These are phyloP conservation scores for Panaeolus papilionaceus DNA, from an alignment of 768 basidiomycete genomes.

Conservation along the genomic window DNA sequence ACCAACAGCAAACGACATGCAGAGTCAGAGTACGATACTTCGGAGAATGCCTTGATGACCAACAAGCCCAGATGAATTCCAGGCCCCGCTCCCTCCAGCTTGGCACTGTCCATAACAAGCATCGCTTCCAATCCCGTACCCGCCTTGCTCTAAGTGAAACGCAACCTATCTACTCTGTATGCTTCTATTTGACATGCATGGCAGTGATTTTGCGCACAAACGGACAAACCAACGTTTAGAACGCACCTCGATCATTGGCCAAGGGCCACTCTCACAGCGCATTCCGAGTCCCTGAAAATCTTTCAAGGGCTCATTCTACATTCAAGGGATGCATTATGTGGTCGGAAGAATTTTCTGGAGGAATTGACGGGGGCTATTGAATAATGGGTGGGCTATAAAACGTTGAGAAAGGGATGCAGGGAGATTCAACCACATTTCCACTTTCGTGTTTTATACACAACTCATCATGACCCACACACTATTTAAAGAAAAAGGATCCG, in stretches of 20 bases:
- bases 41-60: constrained; percentile 6
- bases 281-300: background rate
- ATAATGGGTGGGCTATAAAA: constrained; percentile 3
- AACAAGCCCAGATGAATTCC: constrained; percentile 1
- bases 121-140: background rate
- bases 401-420: too few relatives aligned
- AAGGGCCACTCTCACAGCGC: background rate
- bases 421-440: background rate
- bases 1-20: background rate
- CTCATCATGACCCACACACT: background rate
- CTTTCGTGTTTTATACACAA: constrained; percentile 8
- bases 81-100: background rate
- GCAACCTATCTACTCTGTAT: background rate
- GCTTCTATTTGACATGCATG: background rate
- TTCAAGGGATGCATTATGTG: background rate
- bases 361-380: background rate
- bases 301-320: background rate
- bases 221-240: background rate
- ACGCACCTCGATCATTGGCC: constrained; percentile 3
- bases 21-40: background rate
- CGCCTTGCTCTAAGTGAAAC: background rate
- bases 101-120: background rate
- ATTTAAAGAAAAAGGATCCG: background rate
- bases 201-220: background rate
- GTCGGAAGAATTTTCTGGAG: constrained; percentile 6